Conservation (phyloP, 768 basidiomycete species). For the Rhodotorula sphaerocarpa region DNA sequence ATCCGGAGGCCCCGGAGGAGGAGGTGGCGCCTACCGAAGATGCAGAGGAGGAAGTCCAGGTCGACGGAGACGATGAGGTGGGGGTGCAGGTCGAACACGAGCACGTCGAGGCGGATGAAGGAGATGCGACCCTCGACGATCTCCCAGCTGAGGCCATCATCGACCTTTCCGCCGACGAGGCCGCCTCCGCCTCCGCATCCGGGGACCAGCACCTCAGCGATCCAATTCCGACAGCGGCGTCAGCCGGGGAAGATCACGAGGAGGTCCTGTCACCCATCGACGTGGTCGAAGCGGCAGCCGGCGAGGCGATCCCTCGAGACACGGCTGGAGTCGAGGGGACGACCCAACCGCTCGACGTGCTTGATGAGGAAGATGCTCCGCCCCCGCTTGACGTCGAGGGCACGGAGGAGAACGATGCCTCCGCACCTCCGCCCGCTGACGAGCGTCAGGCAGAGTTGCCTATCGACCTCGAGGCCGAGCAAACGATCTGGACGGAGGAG, state of each 20-base stretch:
- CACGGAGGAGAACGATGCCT: no score
- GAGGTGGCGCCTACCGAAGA: not conserved
- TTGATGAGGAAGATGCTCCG: not conserved
- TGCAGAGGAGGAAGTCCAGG: not conserved
- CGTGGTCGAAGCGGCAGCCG: not conserved
- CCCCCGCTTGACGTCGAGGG: not conserved
- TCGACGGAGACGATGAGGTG: not conserved
- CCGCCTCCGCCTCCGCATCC: no score
- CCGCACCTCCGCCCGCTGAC: not conserved
- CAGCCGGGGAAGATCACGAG: not conserved
- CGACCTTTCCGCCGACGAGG: not conserved
- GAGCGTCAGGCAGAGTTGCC: conserved; percentile 9
- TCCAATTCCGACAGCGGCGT: no score
- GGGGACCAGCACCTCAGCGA: no score
- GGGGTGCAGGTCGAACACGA: not conserved
- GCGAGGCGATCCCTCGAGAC: not conserved
- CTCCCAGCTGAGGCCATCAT: no score
- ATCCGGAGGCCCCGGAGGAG: not conserved
- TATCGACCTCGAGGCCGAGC: conserved; percentile 4
- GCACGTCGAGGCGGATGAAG: no score
- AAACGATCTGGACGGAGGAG: not conserved
- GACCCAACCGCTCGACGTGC: conserved; percentile 2
- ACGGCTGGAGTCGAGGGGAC: conserved; percentile 3
- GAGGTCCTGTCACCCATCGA: not conserved
- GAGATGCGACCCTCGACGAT: no score